Percentiles rank a stretch among this genome's conserved stretches.
phyloP scores from a whole-genome alignment of 352 stramenopile species.

The Pythium brassicae region DNA sequence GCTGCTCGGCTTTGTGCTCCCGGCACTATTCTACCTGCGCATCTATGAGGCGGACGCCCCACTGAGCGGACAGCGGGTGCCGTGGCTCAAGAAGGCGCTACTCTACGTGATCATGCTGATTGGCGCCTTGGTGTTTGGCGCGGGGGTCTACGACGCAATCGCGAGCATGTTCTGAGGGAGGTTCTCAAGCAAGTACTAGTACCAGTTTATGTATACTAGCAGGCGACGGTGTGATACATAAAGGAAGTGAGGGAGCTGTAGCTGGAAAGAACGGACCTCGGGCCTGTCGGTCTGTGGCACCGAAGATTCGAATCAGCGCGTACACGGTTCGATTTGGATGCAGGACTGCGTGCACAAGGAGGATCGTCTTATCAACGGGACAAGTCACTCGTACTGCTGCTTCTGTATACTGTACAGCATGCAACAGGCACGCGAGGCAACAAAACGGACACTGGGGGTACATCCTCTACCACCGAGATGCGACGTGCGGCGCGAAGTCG shows the following conservation, averaged over 20 bases:
- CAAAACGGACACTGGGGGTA: no score
- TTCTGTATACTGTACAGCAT: no score
- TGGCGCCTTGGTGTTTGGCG: slow-evolving; percentile 29
- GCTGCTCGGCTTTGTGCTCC: slow-evolving; percentile 87
- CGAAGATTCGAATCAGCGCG: no score
- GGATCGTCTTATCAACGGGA: no score
- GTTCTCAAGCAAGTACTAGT: neutral
- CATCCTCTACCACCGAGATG: no score
- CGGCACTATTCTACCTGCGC: slow-evolving; percentile 78
- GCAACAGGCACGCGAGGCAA: no score
- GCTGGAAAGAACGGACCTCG: no score
- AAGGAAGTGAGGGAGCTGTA: neutral
- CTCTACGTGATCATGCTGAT: slow-evolving; percentile 35
- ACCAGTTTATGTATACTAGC: neutral
- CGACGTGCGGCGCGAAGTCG: no score
- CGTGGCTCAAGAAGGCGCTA: slow-evolving; percentile 20
- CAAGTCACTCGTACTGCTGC: no score
- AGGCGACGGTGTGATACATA: neutral
- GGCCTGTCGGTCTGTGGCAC: no score
- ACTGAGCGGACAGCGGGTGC: slow-evolving; percentile 7
- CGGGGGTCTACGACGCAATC: slow-evolving; percentile 26
- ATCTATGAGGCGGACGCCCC: slow-evolving; percentile 44
- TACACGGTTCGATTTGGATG: no score
- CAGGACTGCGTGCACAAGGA: no score
- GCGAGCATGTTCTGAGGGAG: slow-evolving; percentile 16